These are phyloP conservation scores for Bacterosira constricta DNA, from an alignment of 108 stramenopile genomes.

Conservation along the genomic window DNA sequence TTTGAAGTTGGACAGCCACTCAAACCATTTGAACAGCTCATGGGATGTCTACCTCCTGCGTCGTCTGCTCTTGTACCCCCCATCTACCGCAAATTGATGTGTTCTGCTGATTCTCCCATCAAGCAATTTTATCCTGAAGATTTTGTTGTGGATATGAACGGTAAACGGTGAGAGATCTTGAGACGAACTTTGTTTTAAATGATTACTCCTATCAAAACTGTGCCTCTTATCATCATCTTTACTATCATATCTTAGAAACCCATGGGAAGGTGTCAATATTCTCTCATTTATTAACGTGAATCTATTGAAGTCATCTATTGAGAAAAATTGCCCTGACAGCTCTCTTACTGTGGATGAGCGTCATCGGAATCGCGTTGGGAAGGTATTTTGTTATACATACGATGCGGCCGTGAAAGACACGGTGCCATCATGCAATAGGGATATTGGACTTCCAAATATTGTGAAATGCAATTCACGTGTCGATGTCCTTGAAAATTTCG, in stretches of 20 bases:
- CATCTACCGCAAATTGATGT: slow-evolving; percentile 89
- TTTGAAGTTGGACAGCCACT: slow-evolving; percentile 93
- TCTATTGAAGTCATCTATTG: slow-evolving; percentile 78
- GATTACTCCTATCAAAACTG: no score
- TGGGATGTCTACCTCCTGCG: slow-evolving; percentile 95
- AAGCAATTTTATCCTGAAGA: slow-evolving; percentile 92
- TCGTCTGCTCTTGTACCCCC: slow-evolving; percentile 87
- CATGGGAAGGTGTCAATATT: slow-evolving; percentile 98
- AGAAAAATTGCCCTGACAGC: slow-evolving; percentile 73
- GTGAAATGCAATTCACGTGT: slow-evolving; percentile 75
- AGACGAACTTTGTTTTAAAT: neutral
- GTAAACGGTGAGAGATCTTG: slow-evolving; percentile 72
- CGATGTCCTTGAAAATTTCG: slow-evolving; percentile 64
- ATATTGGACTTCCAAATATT: slow-evolving; percentile 86
- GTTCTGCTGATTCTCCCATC: slow-evolving; percentile 83
- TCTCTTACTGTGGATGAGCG: slow-evolving; percentile 81
- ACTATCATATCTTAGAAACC: slow-evolving; percentile 64
- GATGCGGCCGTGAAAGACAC: slow-evolving; percentile 80
- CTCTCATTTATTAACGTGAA: slow-evolving; percentile 97
- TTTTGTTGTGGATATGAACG: slow-evolving; percentile 98
- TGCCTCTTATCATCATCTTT: neutral
- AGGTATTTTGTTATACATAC: slow-evolving; percentile 76
- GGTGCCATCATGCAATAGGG: slow-evolving; percentile 76
- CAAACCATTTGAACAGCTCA: slow-evolving; percentile 94
- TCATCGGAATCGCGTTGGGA: slow-evolving; percentile 75